Evolutionary conservation across 139 green algal genomes (phyloP), one percentile per base, ranked within the genome.

Genomic region (Nannochloris sp.): DNA sequence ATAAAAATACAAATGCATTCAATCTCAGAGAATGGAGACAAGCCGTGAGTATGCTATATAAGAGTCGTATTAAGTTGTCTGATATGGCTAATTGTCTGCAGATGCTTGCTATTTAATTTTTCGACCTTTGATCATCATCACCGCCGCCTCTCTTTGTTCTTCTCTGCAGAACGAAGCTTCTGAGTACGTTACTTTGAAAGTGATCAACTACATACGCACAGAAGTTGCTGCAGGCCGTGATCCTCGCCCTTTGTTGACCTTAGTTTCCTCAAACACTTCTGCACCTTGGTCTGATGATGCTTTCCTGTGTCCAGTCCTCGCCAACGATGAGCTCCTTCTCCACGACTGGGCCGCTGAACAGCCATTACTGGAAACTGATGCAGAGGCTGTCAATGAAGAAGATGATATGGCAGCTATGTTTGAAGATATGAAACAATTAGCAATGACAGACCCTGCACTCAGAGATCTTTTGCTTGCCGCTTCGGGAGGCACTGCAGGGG

Each of bases 141-240:
- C 9, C 37, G 1, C 6, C 13, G 15, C 12, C 19, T 27, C 54
- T 9, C 15, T 6, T 9, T 8, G 12, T 23, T 23, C 19, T 47
- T 9, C 10, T 35, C 19, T 64, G 7, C 56, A 64, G 56, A 55
- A 32, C n/a, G 34, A n/a, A 12, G 23, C 39, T 4, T 65, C 59
- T 47, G 81, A 93, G 31, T 88, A 93, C 54, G 83, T 67, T 42
- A 77, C 82, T 4, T 85, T 97, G 37, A 74, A 71, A 2, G 64
- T 83, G 56, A 86, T 97, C 60, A 97, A 95, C 77, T 97, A 68
- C 64, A 82, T 92, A 8, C 70, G 89, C 1, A 24, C 37, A 0
- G 48, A 81, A 27, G 81, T 90, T 34, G 54, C 60, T 1, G 74
- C 65, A 4, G 82, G 81, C 1, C 48, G 55, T 2, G 78, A 90